Base-by-base conservation (phyloP, 495 filamentous ascomycete species). In the Trichoderma virens region DNA sequence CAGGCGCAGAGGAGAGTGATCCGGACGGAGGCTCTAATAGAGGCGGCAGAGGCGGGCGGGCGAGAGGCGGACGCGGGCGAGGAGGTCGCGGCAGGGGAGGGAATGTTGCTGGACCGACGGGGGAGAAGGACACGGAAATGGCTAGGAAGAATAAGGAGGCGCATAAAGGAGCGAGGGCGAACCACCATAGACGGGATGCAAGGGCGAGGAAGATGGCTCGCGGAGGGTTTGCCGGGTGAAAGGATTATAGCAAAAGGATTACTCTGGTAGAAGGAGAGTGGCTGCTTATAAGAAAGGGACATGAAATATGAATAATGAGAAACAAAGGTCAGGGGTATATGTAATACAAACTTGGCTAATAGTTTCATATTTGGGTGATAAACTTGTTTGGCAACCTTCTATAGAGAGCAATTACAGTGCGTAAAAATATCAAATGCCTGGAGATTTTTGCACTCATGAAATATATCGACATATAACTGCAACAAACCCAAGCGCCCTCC, bases 171-270 rank as follows among this genome's bases (percentile, higher is more conserved):
- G 82, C 80, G 3, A 83, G 78, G 64, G 85, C 82, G 65, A 86
- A 89, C 63, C 84, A 91, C 68, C 83, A 81, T 66, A 83, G 88
- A 60, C 82, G 88, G 65, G 85, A 92, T 64, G 86, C 89, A 70
- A 76, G 88, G 41, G 88, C 90, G 61, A 89, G 79, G 73, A 94
- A 94, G 79, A 90, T 93, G 80, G 86, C 85, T 23, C 80, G 86
- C 41, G 84, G 82, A 60, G 83, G 81, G 8, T 71, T 86, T 66
- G 76, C 51, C 4, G 51, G 51, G 13, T 56, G 51, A 56, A 30
- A 8, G 27, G 4, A 16, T 16, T 3, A 2, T 25, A 13, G 45
- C 16, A 54, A 5, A 16, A 0, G 6, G 11, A 18, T 18, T 35
- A 35, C 16, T 45, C 41, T 51, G n/a, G n/a, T n/a, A 35, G 34